These are phyloP conservation scores for Daldinia loculata DNA, from an alignment of 495 filamentous ascomycete species.

Conservation along the genomic window DNA sequence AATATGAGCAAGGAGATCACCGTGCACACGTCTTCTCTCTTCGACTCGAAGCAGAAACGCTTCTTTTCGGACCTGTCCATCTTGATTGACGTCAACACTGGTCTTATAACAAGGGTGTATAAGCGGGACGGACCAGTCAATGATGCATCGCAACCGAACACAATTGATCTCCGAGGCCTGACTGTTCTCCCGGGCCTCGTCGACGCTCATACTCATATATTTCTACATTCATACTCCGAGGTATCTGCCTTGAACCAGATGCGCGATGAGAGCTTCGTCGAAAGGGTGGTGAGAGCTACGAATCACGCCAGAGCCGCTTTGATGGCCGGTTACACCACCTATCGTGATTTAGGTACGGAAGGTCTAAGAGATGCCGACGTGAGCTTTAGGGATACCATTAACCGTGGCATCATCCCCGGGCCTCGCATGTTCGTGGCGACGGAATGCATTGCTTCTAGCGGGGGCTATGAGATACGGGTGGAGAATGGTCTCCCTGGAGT, in stretches of 20 bases:
- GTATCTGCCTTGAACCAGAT: conserved; percentile 55
- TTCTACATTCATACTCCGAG: conserved; percentile 60
- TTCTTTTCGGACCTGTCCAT: conserved; percentile 56
- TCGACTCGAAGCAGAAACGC: conserved; percentile 57
- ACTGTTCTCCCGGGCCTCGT: conserved; percentile 61
- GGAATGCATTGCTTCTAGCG: conserved; percentile 57
- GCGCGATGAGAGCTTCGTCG: conserved; percentile 60
- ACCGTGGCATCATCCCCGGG: conserved; percentile 60
- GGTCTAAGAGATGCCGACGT: conserved; percentile 56
- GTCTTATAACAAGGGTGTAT: conserved; percentile 53
- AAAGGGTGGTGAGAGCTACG: conserved; percentile 59
- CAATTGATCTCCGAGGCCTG: conserved; percentile 58
- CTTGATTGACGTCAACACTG: conserved; percentile 47
- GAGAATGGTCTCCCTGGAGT: conserved; percentile 51
- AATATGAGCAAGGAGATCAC: conserved; percentile 33
- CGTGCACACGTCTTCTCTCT: conserved; percentile 58
- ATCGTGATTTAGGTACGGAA: conserved; percentile 64
- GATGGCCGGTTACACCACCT: conserved; percentile 64
- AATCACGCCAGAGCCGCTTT: conserved; percentile 60
- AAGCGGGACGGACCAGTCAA: conserved; percentile 39
- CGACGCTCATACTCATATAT: conserved; percentile 64
- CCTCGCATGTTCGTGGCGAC: conserved; percentile 62
- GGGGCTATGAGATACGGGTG: conserved; percentile 57
- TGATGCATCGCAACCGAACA: conserved; percentile 14
- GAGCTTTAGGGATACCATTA: conserved; percentile 55